Evolutionary conservation across 768 basidiomycete species (phyloP).

Genomic region (Xerocomus brunneocitrinus): DNA sequence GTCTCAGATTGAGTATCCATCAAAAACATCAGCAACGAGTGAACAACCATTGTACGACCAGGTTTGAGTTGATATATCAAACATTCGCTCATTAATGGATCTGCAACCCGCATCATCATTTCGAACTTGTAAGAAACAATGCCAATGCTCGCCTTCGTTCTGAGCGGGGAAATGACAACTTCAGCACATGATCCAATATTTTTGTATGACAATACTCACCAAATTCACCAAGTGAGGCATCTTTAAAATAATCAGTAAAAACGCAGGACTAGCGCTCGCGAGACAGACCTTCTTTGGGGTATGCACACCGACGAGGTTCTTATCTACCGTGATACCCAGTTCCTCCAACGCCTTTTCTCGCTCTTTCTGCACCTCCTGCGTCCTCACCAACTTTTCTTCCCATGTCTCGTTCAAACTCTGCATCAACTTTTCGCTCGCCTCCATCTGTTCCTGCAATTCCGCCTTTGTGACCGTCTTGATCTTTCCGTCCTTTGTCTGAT

Average conservation of each 20-base stretch:
- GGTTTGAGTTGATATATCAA: constrained; percentile 88
- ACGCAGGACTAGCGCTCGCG: constrained; percentile 2
- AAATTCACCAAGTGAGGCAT: constrained; percentile 93
- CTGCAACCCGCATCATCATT: constrained; percentile 36
- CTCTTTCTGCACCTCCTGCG: constrained; percentile 93
- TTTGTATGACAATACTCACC: constrained; percentile 46
- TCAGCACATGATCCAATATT: constrained; percentile 5
- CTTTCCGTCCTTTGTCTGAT: constrained; percentile 87
- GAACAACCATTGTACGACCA: constrained; percentile 68
- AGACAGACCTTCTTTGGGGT: constrained; percentile 83
- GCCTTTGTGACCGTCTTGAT: constrained; percentile 96
- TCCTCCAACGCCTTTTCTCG: constrained; percentile 97
- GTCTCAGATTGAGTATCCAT: constrained; percentile 11
- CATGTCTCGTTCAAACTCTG: constrained; percentile 90
- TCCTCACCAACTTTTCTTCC: constrained; percentile 90
- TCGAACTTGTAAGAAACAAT: background rate
- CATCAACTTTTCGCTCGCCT: constrained; percentile 93
- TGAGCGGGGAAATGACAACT: constrained; percentile 25
- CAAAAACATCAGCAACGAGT: background rate
- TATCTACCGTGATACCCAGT: constrained; percentile 96
- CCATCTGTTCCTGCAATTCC: constrained; percentile 95
- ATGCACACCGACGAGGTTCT: constrained; percentile 93
- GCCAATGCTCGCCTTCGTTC: constrained; percentile 61
- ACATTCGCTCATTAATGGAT: constrained; percentile 96
- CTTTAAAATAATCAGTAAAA: constrained; percentile 35